phyloP scores from a whole-genome alignment of 1,284 basidiomycete genomes.

The Cystobasidiaceae sp. region DNA sequence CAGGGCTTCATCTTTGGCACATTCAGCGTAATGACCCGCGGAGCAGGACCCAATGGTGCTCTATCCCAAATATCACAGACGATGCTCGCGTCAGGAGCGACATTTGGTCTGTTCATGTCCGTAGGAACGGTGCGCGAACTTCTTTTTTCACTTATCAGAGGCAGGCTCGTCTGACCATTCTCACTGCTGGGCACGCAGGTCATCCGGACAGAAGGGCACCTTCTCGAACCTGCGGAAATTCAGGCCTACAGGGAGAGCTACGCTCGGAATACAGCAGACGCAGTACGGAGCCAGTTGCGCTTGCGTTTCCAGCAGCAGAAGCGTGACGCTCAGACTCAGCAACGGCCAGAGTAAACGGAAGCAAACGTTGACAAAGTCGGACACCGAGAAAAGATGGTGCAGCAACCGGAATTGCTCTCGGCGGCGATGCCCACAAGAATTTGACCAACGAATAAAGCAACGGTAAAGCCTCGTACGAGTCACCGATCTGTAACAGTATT shows the following conservation, averaged over 20 bases:
- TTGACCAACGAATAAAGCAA: too few relatives aligned
- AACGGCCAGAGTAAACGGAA: neutral
- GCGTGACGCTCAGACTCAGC: too few relatives aligned
- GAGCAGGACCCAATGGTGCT: conserved; percentile 77
- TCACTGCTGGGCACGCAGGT: neutral
- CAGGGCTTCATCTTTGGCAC: conserved; percentile 86
- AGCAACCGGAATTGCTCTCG: too few relatives aligned
- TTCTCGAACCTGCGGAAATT: conserved; percentile 25
- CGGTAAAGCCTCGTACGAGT: too few relatives aligned
- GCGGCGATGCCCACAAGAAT: too few relatives aligned
- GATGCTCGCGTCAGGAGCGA: conserved; percentile 85
- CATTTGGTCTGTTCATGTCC: conserved; percentile 48
- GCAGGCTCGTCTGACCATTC: too few relatives aligned
- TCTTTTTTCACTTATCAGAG: too few relatives aligned
- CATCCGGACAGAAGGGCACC: conserved; percentile 24
- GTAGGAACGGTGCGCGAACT: conserved; percentile 8
- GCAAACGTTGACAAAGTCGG: too few relatives aligned
- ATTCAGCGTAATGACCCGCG: conserved; percentile 77
- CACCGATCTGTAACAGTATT: too few relatives aligned
- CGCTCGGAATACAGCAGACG: conserved; percentile 1
- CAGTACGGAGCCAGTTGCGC: neutral
- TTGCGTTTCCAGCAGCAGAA: conserved; percentile 9
- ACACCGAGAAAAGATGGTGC: too few relatives aligned
- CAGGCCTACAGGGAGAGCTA: conserved; percentile 25
- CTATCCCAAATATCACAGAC: conserved; percentile 86